Conservation (phyloP, 306 rosid species). For the Vigna nakashimae region DNA sequence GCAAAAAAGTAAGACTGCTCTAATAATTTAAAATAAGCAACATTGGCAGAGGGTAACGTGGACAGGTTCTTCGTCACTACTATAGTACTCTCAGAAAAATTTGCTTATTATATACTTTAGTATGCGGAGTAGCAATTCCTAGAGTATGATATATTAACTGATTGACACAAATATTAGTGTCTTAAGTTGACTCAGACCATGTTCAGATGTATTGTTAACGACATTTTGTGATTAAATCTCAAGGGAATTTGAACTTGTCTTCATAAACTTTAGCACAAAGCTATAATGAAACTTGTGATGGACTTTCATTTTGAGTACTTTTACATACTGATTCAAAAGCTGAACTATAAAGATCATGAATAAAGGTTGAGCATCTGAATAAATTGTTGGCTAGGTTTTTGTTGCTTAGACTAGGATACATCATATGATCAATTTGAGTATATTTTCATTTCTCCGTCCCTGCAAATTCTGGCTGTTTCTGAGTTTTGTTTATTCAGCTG, state of each 20-base stretch:
- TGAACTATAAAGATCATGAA: neutral
- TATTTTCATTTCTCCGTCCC: conserved; percentile 4
- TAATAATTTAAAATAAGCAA: conserved; percentile 1
- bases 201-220: neutral
- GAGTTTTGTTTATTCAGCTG: conserved; percentile 57
- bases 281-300: conserved; percentile 12
- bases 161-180: neutral
- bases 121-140: neutral
- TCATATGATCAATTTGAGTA: neutral
- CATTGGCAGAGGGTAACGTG: neutral
- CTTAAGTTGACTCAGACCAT: neutral
- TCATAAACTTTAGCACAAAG: neutral
- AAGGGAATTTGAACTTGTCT: neutral
- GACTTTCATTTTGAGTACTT: neutral
- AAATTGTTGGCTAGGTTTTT: neutral
- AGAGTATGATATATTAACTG: neutral
- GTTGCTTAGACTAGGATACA: neutral
- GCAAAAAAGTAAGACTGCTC: conserved; percentile 7
- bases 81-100: neutral
- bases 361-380: conserved; percentile 27
- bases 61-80: neutral
- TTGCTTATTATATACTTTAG: conserved; percentile 4
- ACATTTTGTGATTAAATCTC: neutral
- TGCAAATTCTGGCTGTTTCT: conserved; percentile 16
- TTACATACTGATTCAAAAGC: neutral